Percentiles rank a stretch among this genome's conserved stretches.
phyloP scores from a whole-genome alignment of 106 monocot genomes.

The Phalaenopsis equestris region DNA sequence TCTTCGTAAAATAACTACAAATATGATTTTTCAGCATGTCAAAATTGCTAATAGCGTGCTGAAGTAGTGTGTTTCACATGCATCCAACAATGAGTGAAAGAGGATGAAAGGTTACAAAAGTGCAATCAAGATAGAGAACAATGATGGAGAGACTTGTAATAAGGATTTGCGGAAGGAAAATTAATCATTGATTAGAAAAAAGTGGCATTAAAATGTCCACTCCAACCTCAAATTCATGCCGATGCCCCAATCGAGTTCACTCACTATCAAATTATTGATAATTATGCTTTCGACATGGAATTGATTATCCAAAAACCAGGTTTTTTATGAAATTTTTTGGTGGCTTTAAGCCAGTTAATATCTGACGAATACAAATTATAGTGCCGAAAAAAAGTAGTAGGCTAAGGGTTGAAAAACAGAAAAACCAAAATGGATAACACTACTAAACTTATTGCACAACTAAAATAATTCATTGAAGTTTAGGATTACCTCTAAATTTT shows the following conservation, averaged over 20 bases:
- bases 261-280: neutral
- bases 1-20: too few relatives aligned
- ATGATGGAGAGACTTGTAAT: neutral
- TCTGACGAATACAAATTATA: neutral
- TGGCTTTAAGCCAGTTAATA: neutral
- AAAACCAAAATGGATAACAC: neutral
- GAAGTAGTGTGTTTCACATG: too few relatives aligned
- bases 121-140: neutral
- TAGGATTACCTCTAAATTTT: slow-evolving; percentile 4
- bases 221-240: slow-evolving; percentile 1
- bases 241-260: neutral
- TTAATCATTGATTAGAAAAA: neutral
- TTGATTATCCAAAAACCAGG: neutral
- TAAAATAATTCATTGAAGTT: neutral
- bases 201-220: neutral
- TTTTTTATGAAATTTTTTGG: neutral
- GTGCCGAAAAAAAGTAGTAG: neutral
- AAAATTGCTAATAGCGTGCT: too few relatives aligned
- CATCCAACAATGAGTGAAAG: neutral
- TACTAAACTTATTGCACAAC: neutral
- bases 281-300: neutral
- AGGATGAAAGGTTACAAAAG: neutral
- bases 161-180: neutral
- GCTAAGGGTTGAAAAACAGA: neutral
- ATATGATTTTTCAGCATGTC: too few relatives aligned